Base-by-base conservation (phyloP, 768 basidiomycete species). In the Sutorius australiensis region DNA sequence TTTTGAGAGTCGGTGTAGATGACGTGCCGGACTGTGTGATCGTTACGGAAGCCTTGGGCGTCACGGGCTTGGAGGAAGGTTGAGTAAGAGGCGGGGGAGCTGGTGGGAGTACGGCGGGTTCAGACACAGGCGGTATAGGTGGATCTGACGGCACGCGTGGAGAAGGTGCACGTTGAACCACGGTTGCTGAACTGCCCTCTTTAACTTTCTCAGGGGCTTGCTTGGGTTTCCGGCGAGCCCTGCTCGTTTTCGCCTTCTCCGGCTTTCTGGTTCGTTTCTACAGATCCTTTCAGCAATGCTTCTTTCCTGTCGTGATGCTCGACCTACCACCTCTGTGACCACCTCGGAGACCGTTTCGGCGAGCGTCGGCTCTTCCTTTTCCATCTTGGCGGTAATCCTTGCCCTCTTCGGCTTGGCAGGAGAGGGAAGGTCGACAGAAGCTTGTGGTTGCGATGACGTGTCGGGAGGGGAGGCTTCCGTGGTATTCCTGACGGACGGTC, bases 1-100 rank as follows among this genome's bases (percentile, higher is more conserved):
- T 70, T 59, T 70, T 70, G 27, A 70, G 64, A 17, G 68, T 70
- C 38, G 68, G 70, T 10, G 70, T 69, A 27, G 68, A 59, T 8
- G 68, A 70, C 39, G 64, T 55, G 33, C 53, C 51, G 2, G 68
- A 68, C 33, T 69, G 70, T 12, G 70, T 69, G 53, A 72, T 68
- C 1, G 64, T 72, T 30, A 69, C 61, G 12, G 68, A 68, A n/a
- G 68, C 64, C 46, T 69, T 72, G 32, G 68, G 68, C 32, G 68
- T 70, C 42, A 48, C 51, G 24, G 69, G 69, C 19, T 72, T 60
- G 30, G 57, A 36, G 7, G 24, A 17, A 3, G 59, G 12, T 49
- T 58, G 67, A 27, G 36, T 32, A 44, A 56, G 36, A 41, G 53
- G 47, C 9, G 43, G 57, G 21, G 47, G 43, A 14, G 21, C 55